Base-by-base conservation (phyloP, 2,329 filamentous ascomycete species). In the Fusarium continuum region DNA sequence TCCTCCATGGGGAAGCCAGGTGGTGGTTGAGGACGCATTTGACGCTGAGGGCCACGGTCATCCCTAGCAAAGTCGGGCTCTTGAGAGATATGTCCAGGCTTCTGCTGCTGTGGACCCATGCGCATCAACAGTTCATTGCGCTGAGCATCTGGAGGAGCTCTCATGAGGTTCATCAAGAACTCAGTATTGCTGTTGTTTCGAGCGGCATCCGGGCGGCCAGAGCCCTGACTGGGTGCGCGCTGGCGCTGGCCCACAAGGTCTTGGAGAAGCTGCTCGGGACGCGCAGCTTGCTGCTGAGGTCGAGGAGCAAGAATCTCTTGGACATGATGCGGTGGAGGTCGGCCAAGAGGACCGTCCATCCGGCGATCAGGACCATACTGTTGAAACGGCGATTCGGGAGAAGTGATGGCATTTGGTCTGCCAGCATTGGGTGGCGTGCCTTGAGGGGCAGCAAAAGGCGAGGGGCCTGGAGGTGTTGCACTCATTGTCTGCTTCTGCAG, bases 151-250 rank as follows among this genome's bases (percentile, higher is more conserved):
- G 82, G 78, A 1, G 72, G 73, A 31, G 77, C 78, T 55, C 83
- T 81, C 91, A 97, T 95, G 25, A 97, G 82, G 60, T 88, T 91
- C 76, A 96, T 91, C 43, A 97, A 79, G 73, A 95, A 93, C 64
- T 96, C 91, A n/a, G 90, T 86, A 68, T 94, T 91, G 68, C 82
- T 86, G 73, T 84, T 88, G 72, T 79, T 82, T 41, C 78, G 80
- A 67, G 73, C 73, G 49, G 60, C 64, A 65, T 85, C 82, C 29
- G 77, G 74, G 28, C 83, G 79, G 7, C 73, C 74, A 14, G 79
- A 80, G 31, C 78, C 76, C 59, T 86, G 85, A 69, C 79, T 85
- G 16, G 83, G 79, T 13, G 81, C 77, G 32, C 82, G 82, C 65
- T 86, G 85, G 43, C 86, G 85, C 68, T 87, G 84, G 9, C 80